A percentile compares a stretch with the other conserved stretches of the same genome.
These are phyloP conservation scores for Didymosphaeria variabile DNA, from an alignment of 2,329 filamentous ascomycete species.

Conservation along the genomic window DNA sequence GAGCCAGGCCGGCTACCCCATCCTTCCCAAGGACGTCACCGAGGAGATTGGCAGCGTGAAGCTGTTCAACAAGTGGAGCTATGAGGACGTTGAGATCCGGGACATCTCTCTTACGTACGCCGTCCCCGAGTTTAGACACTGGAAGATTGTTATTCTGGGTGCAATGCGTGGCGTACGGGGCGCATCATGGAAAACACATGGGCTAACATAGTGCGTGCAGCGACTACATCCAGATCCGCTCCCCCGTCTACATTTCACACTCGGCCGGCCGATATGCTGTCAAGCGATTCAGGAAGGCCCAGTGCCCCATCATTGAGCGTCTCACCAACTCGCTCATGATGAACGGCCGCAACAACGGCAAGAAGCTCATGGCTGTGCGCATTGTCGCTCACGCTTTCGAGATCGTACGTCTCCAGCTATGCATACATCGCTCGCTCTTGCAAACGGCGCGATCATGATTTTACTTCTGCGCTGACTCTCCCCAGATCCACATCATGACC, in stretches of 20 bases:
- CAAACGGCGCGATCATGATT: background rate
- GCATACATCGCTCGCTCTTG: background rate
- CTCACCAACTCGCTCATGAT: constrained; percentile 99
- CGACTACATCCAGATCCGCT: constrained; percentile 99
- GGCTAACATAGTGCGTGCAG: constrained; percentile 62
- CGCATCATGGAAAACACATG: constrained; percentile 30
- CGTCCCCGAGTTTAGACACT: constrained; percentile 24
- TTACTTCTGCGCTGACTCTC: constrained; percentile 12
- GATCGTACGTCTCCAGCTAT: constrained; percentile 76
- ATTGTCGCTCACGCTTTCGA: constrained; percentile 99
- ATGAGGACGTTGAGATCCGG: constrained; percentile 99
- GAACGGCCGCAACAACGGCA: constrained; percentile 99
- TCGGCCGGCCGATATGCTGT: constrained; percentile 97
- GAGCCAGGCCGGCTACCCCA: constrained; percentile 75
- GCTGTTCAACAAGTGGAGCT: constrained; percentile 98
- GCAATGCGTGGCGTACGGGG: constrained; percentile 27
- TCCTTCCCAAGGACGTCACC: constrained; percentile 92
- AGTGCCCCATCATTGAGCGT: constrained; percentile 99
- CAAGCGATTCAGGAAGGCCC: constrained; percentile 99
- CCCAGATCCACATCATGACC: constrained; percentile 99
- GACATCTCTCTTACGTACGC: constrained; percentile 99
- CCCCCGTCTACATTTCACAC: constrained; percentile 98
- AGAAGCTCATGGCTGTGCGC: constrained; percentile 99
- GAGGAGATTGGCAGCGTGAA: constrained; percentile 91
- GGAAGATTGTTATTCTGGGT: constrained; percentile 17